These are phyloP conservation scores for Fusarium tupiense DNA, from an alignment of 2,329 filamentous ascomycete species.

Conservation along the genomic window DNA sequence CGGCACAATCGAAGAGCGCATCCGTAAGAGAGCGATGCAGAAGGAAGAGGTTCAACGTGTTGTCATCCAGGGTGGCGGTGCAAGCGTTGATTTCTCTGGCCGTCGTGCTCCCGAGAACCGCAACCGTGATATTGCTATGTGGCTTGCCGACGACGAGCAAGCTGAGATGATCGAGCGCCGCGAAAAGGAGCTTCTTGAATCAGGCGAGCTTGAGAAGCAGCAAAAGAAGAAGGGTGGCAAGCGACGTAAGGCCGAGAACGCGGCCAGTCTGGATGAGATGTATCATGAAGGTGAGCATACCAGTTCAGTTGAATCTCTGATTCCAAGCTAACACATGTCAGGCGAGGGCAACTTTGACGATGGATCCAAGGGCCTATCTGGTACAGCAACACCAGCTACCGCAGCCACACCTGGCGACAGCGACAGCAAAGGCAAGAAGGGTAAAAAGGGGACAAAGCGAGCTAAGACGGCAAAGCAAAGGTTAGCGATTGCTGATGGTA, in stretches of 20 bases:
- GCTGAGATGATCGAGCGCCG: slow-evolving; percentile 93
- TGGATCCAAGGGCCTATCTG: slow-evolving; percentile 68
- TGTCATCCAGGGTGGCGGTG: slow-evolving; percentile 91
- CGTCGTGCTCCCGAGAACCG: slow-evolving; percentile 87
- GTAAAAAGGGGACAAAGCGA: slow-evolving; percentile 63
- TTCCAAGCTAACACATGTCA: slow-evolving; percentile 53
- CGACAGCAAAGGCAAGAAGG: slow-evolving; percentile 61
- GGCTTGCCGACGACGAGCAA: slow-evolving; percentile 97
- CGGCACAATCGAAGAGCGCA: slow-evolving; percentile 96
- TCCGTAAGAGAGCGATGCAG: slow-evolving; percentile 94
- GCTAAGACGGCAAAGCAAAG: slow-evolving; percentile 76
- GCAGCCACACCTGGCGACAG: slow-evolving; percentile 82
- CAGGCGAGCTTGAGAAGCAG: slow-evolving; percentile 73
- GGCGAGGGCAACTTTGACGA: slow-evolving; percentile 98
- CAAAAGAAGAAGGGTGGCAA: slow-evolving; percentile 68
- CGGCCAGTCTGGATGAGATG: slow-evolving; percentile 89
- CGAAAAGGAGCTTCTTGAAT: slow-evolving; percentile 85
- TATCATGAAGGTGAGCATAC: slow-evolving; percentile 91
- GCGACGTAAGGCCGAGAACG: slow-evolving; percentile 64
- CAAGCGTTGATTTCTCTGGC: slow-evolving; percentile 96
- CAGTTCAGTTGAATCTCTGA: background rate
- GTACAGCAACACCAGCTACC: slow-evolving; percentile 80
- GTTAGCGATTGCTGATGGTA: slow-evolving; percentile 73
- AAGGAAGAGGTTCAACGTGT: slow-evolving; percentile 99
- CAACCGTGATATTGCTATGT: slow-evolving; percentile 98